Base-by-base conservation (phyloP, 805 yeast genomes). In the Candida boleticola region DNA sequence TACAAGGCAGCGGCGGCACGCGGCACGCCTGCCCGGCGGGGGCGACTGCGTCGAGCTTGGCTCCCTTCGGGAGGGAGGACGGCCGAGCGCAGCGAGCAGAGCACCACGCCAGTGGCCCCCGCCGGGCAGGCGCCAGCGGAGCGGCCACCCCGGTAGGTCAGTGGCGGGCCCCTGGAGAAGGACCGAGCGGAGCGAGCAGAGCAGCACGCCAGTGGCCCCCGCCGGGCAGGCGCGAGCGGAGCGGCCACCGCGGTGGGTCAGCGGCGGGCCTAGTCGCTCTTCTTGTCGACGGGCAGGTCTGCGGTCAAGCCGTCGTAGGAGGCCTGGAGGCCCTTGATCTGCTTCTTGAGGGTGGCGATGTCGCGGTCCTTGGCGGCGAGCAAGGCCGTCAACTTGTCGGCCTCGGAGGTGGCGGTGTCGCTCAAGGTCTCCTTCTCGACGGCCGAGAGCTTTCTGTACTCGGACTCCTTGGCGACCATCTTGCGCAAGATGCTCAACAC, bases 401-500 rank as follows among this genome's bases (percentile, higher is more conserved):
- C 44, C 44, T 71, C 73, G 30, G 21, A 13, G 4, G 54, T 54
- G 6, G 46, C 49, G 22, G 54, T 53, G 16, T 45, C 49, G 18
- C 5, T 44, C 54, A 22, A 31, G 4, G 35, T 20, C 22, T 31
- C 21, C 22, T 17, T 31, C 16, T 31, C 35, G 33, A 40, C 25
- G 25, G 46, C n/a, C 42, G 46, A 29, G 41, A 61, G 34, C 37
- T 46, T 29, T 41, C 73, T 52, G 46, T 44, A 59, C 29, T 55
- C 60, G 7, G 54, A 42, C 42, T 68, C 70, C 68, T 64, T 77
- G 60, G 52, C 65, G 31, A 79, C 77, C 58, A 81, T 62, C 57
- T 79, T 76, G 45, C 66, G 68, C 36, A 80, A 68, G 40, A 81
- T 71, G 29, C 73, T 70, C 48, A 75, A 63, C 36, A 79, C 77